Percentiles rank a stretch among this genome's conserved stretches.
Evolutionary conservation across 176 grass and related monocot species (phyloP).

Genomic region (Eleusine indica): DNA sequence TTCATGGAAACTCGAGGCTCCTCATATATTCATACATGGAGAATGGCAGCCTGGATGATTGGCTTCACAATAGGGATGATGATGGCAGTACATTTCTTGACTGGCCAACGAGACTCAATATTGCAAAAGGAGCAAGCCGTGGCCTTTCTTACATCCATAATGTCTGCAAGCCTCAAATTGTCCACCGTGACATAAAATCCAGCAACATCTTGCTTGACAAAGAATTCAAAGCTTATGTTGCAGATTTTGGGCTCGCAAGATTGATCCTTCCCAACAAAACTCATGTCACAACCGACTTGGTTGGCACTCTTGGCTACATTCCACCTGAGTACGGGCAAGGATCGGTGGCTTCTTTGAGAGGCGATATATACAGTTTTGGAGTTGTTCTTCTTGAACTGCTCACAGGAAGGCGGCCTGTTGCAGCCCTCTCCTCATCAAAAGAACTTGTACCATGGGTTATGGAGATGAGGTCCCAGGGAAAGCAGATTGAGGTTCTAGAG

Average conservation of each 20-base stretch:
- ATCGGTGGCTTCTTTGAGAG: conserved; percentile 67
- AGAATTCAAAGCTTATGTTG: conserved; percentile 69
- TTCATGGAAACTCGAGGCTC: conserved; percentile 50
- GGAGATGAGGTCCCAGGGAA: conserved; percentile 37
- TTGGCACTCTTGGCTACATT: conserved; percentile 77
- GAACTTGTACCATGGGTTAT: conserved; percentile 61
- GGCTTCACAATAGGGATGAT: conserved; percentile 58
- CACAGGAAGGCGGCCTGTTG: conserved; percentile 55
- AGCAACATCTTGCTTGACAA: conserved; percentile 83
- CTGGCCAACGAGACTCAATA: conserved; percentile 57
- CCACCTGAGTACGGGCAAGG: conserved; percentile 76
- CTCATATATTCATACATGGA: conserved; percentile 76
- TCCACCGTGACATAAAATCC: conserved; percentile 87
- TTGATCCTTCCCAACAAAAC: conserved; percentile 63
- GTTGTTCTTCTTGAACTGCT: conserved; percentile 78
- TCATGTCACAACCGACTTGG: conserved; percentile 79
- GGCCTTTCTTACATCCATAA: conserved; percentile 74
- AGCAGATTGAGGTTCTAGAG: conserved; percentile 45
- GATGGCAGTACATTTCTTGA: conserved; percentile 38
- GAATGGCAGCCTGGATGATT: conserved; percentile 64
- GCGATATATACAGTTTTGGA: conserved; percentile 84
- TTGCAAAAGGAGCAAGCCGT: conserved; percentile 54
- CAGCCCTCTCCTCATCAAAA: conserved; percentile 34
- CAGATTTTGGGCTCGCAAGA: conserved; percentile 80
- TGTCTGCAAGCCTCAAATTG: conserved; percentile 63